phyloP scores from a whole-genome alignment of 1,284 basidiomycete species.

The Vanrija pseudolonga region DNA sequence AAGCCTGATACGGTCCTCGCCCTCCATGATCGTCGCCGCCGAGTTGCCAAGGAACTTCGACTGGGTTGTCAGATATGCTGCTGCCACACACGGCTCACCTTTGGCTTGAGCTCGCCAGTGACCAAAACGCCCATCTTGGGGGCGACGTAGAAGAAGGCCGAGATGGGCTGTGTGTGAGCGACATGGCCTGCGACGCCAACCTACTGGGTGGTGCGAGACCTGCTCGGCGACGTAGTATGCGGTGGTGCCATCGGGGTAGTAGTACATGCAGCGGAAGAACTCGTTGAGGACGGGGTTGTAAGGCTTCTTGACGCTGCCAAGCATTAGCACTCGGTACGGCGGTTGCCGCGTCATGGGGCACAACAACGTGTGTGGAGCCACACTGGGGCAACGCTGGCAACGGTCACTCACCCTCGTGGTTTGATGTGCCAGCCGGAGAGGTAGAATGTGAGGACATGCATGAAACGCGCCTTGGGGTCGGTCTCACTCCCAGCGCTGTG shows the following conservation, averaged over 20 bases:
- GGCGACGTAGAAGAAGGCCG: conserved; percentile 94
- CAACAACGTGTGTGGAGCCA: background rate
- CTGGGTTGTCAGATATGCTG: conserved; percentile 17
- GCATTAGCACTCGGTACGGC: no score
- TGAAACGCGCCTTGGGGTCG: conserved; percentile 84
- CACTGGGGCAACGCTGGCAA: no score
- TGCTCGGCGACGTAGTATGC: conserved; percentile 98
- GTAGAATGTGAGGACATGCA: conserved; percentile 89
- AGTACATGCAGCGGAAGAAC: conserved; percentile 94
- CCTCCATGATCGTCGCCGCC: conserved; percentile 93
- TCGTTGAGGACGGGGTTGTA: conserved; percentile 98
- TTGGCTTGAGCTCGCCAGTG: conserved; percentile 90
- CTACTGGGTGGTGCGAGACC: conserved; percentile 54
- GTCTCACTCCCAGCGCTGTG: conserved; percentile 46
- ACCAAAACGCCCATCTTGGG: conserved; percentile 77
- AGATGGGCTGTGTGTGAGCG: conserved; percentile 60
- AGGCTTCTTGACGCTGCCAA: conserved; percentile 84
- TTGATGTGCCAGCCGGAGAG: conserved; percentile 99
- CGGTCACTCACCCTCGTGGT: conserved; percentile 71
- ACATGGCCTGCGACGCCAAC: conserved; percentile 3
- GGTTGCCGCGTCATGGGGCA: background rate
- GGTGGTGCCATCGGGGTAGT: conserved; percentile 83
- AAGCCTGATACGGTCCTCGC: conserved; percentile 81
- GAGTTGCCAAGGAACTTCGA: conserved; percentile 95
- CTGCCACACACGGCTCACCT: conserved; percentile 44